Conservation (phyloP, 1,139 yeast species). For the Taphrina betulina region DNA sequence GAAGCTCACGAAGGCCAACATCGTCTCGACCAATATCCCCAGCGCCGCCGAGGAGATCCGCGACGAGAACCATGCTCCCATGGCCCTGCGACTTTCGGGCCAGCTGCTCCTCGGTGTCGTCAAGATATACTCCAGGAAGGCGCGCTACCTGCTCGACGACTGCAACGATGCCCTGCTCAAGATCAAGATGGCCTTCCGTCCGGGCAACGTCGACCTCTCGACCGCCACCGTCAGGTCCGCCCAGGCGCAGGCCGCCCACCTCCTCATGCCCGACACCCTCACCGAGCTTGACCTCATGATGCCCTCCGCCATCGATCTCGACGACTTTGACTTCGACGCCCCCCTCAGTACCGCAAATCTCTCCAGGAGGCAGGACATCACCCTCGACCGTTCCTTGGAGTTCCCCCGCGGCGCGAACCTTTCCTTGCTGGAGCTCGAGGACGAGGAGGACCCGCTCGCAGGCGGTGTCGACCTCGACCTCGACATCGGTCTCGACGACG, state of each 20-base stretch:
- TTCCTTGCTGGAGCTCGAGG: constrained; percentile 23
- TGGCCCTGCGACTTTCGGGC: constrained; percentile 82
- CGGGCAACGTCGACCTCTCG: constrained; percentile 53
- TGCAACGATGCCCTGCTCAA: constrained; percentile 74
- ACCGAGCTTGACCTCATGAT: constrained; percentile 65
- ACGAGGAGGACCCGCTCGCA: constrained; percentile 37
- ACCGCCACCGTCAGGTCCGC: constrained; percentile 48
- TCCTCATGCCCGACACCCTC: constrained; percentile 69
- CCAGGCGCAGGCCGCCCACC: constrained; percentile 47
- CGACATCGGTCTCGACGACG: constrained; percentile 41
- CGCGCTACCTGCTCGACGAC: constrained; percentile 80
- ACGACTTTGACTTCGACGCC: constrained; percentile 30
- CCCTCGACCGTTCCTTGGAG: constrained; percentile 22
- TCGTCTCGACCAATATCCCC: constrained; percentile 67
- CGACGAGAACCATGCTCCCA: constrained; percentile 48
- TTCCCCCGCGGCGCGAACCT: constrained; percentile 12
- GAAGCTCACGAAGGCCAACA: constrained; percentile 72
- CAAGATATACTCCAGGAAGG: constrained; percentile 80
- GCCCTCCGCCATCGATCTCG: constrained; percentile 37
- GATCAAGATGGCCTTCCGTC: constrained; percentile 68
- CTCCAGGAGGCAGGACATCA: constrained; percentile 33
- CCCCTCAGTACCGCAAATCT: constrained; percentile 24
- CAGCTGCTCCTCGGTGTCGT: constrained; percentile 87
- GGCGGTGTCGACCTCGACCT: constrained; percentile 33
- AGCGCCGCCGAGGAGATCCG: constrained; percentile 61